Conservation (phyloP, 768 basidiomycete genomes). For the Suillus discolor region DNA sequence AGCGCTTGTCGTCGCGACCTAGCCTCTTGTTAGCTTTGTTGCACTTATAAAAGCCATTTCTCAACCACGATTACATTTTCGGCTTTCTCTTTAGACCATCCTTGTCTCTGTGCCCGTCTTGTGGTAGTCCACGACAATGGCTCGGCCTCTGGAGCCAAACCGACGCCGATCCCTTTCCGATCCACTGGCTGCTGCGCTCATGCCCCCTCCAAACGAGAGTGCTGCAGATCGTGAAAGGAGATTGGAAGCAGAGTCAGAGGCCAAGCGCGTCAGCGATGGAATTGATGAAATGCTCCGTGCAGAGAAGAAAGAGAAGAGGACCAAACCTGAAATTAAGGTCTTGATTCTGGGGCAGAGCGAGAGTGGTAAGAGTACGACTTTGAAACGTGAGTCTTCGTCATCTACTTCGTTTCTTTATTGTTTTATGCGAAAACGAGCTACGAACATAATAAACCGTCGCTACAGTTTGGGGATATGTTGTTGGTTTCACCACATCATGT, state of each 20-base stretch:
- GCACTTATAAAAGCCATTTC: slow-evolving; percentile 17
- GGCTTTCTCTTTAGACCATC: slow-evolving; percentile 11
- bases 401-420: neutral
- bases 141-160: slow-evolving; percentile 36
- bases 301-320: slow-evolving; percentile 65
- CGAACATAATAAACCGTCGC: neutral
- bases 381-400: slow-evolving; percentile 77
- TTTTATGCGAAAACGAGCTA: neutral
- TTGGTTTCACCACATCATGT: slow-evolving; percentile 2
- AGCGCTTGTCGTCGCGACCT: slow-evolving; percentile 24
- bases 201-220: slow-evolving; percentile 75
- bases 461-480: neutral
- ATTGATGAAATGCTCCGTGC: slow-evolving; percentile 80
- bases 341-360: slow-evolving; percentile 86
- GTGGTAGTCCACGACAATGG: slow-evolving; percentile 20
- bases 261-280: slow-evolving; percentile 70
- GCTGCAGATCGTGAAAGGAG: slow-evolving; percentile 64
- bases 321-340: slow-evolving; percentile 69
- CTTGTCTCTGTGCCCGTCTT: neutral
- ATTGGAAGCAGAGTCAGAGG: slow-evolving; percentile 67
- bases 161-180: slow-evolving; percentile 57
- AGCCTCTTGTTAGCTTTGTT: slow-evolving; percentile 15
- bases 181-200: slow-evolving; percentile 67
- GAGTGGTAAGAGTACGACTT: slow-evolving; percentile 86
- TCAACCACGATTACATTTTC: slow-evolving; percentile 22